Evolutionary conservation across 441 rosid species (phyloP).

Genomic region (Codiaeum variegatum): DNA sequence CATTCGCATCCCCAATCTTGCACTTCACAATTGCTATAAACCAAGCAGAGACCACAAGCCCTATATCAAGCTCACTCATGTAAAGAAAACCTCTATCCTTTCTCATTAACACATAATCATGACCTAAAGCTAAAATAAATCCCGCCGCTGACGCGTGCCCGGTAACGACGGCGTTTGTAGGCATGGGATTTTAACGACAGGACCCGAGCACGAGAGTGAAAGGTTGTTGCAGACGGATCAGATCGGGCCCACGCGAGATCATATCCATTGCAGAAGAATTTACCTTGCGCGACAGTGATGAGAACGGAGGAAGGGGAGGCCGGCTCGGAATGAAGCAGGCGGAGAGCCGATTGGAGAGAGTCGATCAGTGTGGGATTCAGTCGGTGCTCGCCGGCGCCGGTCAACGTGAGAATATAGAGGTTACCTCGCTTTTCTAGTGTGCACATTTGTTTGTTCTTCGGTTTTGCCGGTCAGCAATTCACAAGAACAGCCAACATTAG

Average conservation of each 20-base stretch:
- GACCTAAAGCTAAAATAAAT: constrained; percentile 45
- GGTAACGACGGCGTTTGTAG: constrained; percentile 61
- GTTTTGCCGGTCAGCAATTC: too few relatives aligned
- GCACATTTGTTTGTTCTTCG: not conserved
- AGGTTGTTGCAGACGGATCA: not conserved
- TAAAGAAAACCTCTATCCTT: constrained; percentile 63
- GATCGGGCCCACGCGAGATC: constrained; percentile 50
- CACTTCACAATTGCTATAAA: constrained; percentile 32
- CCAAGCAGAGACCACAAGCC: constrained; percentile 36
- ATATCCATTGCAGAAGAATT: constrained; percentile 72
- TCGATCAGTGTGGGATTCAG: constrained; percentile 30
- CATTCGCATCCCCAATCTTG: constrained; percentile 37
- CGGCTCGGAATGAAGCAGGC: constrained; percentile 34
- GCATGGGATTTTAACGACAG: constrained; percentile 63
- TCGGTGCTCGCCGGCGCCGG: not conserved
- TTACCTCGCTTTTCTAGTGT: not conserved
- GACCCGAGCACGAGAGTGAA: constrained; percentile 23
- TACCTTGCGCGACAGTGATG: constrained; percentile 61
- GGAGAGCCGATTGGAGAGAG: constrained; percentile 37
- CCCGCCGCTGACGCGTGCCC: constrained; percentile 79
- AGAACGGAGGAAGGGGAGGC: constrained; percentile 38
- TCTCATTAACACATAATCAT: constrained; percentile 63
- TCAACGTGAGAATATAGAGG: not conserved
- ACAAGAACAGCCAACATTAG: too few relatives aligned
- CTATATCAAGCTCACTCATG: constrained; percentile 67